Percentiles rank a stretch among this genome's conserved stretches.
These are phyloP conservation scores for Coemansia sp. DNA, from an alignment of 192 early-diverging fungal genomes.

Conservation along the genomic window DNA sequence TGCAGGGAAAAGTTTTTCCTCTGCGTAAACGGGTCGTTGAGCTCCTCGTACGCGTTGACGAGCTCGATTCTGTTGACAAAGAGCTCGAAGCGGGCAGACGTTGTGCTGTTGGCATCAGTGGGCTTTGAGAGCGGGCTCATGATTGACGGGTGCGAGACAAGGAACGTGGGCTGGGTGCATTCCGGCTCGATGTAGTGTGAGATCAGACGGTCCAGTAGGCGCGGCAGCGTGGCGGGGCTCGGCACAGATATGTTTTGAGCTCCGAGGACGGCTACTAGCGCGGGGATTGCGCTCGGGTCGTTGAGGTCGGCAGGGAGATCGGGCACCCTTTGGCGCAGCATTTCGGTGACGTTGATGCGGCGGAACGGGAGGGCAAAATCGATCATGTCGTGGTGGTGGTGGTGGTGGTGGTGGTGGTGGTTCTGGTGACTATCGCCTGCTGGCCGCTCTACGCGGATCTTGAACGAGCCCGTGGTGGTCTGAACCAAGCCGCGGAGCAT, in stretches of 20 bases:
- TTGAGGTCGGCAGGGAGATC: slow-evolving; percentile 41
- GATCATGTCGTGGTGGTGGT: slow-evolving; percentile 13
- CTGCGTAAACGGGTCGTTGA: slow-evolving; percentile 84
- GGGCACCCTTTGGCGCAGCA: slow-evolving; percentile 44
- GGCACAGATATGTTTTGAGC: slow-evolving; percentile 39
- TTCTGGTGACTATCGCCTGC: slow-evolving; percentile 10
- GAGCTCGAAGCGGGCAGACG: slow-evolving; percentile 76
- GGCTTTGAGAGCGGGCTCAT: slow-evolving; percentile 83
- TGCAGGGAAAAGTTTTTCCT: slow-evolving; percentile 65
- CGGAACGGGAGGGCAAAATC: slow-evolving; percentile 60
- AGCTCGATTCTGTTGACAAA: slow-evolving; percentile 77
- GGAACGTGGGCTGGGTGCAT: slow-evolving; percentile 80
- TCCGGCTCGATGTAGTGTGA: slow-evolving; percentile 71
- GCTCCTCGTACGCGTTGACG: slow-evolving; percentile 86
- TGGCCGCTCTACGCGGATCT: slow-evolving; percentile 9
- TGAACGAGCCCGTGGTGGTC: slow-evolving; percentile 20
- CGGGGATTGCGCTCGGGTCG: slow-evolving; percentile 22
- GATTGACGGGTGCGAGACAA: slow-evolving; percentile 72
- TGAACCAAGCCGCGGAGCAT: slow-evolving; percentile 58
- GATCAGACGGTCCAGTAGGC: slow-evolving; percentile 73
- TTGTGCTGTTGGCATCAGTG: slow-evolving; percentile 29
- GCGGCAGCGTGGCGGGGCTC: slow-evolving; percentile 62
- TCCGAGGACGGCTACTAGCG: slow-evolving; percentile 13
- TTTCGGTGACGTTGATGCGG: slow-evolving; percentile 59
- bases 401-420: slow-evolving; percentile 12